Percentiles rank a stretch among this genome's conserved stretches.
phyloP scores from a whole-genome alignment of 2,329 filamentous ascomycete genomes.

The Lecanicillium sp. region DNA sequence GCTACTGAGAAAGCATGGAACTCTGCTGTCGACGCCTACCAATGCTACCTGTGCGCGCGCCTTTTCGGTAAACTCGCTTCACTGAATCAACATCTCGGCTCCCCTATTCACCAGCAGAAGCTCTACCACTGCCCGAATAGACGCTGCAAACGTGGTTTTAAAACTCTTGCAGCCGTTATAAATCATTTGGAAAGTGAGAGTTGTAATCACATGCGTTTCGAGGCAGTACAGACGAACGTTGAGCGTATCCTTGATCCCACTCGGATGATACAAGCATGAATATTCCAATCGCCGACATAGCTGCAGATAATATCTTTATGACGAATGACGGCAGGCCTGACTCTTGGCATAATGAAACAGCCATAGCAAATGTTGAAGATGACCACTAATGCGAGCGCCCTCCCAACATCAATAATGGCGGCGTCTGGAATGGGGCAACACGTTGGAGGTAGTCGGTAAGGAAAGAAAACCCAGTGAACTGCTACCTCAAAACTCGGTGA shows the following conservation, averaged over 20 bases:
- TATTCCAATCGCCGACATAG: too few relatives aligned
- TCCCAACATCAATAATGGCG: too few relatives aligned
- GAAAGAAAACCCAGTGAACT: too few relatives aligned
- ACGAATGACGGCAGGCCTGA: too few relatives aligned
- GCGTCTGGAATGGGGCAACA: too few relatives aligned
- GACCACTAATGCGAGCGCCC: too few relatives aligned
- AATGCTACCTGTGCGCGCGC: constrained; percentile 39
- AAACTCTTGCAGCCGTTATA: constrained; percentile 32
- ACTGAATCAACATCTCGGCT: constrained; percentile 50
- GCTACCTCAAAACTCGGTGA: too few relatives aligned
- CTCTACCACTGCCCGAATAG: constrained; percentile 37
- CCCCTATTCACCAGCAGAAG: constrained; percentile 31
- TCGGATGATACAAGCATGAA: neutral
- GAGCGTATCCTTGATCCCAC: constrained; percentile 9
- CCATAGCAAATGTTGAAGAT: too few relatives aligned
- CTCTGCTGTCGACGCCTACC: constrained; percentile 19
- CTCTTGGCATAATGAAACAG: too few relatives aligned
- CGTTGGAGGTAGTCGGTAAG: too few relatives aligned
- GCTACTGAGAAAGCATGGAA: constrained; percentile 41
- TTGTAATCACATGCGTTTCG: constrained; percentile 34
- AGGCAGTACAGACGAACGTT: constrained; percentile 29
- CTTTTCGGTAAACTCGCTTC: constrained; percentile 29
- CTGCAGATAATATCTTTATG: too few relatives aligned
- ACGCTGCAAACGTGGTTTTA: constrained; percentile 32
- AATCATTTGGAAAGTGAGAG: constrained; percentile 40